phyloP scores from a whole-genome alignment of 352 stramenopile species.

The Pythium monospermum region DNA sequence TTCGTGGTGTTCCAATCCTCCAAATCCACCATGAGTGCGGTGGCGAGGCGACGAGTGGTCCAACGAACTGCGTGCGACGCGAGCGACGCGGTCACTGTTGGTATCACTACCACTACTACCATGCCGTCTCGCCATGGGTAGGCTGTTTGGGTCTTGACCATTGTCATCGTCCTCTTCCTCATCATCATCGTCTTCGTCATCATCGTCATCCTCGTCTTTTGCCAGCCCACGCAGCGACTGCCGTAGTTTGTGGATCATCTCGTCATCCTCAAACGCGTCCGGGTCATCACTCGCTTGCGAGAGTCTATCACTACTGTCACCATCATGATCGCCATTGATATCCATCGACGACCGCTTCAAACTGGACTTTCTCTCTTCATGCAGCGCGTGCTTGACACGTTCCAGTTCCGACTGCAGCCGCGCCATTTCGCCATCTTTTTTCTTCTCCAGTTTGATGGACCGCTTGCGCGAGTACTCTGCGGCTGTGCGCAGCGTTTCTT shows the following conservation, averaged over 20 bases:
- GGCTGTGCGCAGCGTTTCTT: conserved; percentile 39
- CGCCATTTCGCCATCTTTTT: conserved; percentile 48
- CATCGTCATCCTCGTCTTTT: conserved; percentile 9
- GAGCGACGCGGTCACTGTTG: conserved; percentile 1
- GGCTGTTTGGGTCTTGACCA: no score
- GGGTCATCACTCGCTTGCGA: not conserved
- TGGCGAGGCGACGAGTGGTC: conserved; percentile 16
- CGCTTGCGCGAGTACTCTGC: conserved; percentile 44
- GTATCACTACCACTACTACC: no score
- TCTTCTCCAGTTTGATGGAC: conserved; percentile 54
- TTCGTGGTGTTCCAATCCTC: conserved; percentile 17
- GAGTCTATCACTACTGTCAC: conserved; percentile 1
- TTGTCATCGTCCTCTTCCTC: not conserved
- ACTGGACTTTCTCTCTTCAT: conserved; percentile 38
- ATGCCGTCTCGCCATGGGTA: no score
- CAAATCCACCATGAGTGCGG: conserved; percentile 2
- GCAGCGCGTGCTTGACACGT: conserved; percentile 45
- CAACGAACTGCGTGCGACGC: conserved; percentile 4
- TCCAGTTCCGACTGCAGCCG: conserved; percentile 44
- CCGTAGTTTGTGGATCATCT: conserved; percentile 20
- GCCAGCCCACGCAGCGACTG: conserved; percentile 14
- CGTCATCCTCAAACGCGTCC: conserved; percentile 16
- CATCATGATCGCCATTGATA: conserved; percentile 24
- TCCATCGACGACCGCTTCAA: conserved; percentile 30
- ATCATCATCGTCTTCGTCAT: not conserved